Evolutionary conservation across 1,284 basidiomycete species (phyloP), one percentile per base, ranked within the genome.

Genomic region (Papiliotrema laurentii): DNA sequence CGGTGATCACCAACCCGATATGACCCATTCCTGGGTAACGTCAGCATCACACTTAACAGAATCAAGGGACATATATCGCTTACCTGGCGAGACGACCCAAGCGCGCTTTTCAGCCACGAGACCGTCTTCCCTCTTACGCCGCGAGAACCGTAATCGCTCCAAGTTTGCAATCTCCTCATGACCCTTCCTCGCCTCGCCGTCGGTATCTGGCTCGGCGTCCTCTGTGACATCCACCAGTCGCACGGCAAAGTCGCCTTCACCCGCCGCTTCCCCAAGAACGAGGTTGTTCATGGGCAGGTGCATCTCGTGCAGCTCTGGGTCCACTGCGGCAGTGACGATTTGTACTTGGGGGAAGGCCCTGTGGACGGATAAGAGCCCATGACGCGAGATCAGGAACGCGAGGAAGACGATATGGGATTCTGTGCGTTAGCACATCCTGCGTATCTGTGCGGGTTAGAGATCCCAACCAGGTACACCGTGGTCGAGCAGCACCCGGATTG

Each of bases 401-500:
- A 93, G 81, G 64, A 91, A 90, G 50, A 92, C 82, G 61, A 92
- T 90, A 62, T 85, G 84, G 39, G 85, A 80, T 64, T 91, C 82
- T 56, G 85, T 21, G 44, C 5, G 31, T 33, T 18, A 30, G 13
- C 10, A n/a, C 22, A 19, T 33, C 13, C 26, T n/a, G 18, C 19
- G 28, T n/a, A 14, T 42, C 9, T 16, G 18, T 25, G 13, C 24
- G 27, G 10, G 16, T 21, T 31, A 21, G 5, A 4, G 7, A 34
- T 4, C 30, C 65, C 51, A 27, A 68, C 68, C 55, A 36, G 63
- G 81, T 7, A 97, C 85, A n/a, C 93, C 92, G 63, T 98, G 94
- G 66, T 98, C 94, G 24, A 97, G 80, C 16, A 97, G 77, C 4
- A 96, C 83, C n/a, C 94, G 85, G 50, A 98, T 87, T 0, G 91